phyloP scores from a whole-genome alignment of 768 basidiomycete species.

The Polyporus arcularius region DNA sequence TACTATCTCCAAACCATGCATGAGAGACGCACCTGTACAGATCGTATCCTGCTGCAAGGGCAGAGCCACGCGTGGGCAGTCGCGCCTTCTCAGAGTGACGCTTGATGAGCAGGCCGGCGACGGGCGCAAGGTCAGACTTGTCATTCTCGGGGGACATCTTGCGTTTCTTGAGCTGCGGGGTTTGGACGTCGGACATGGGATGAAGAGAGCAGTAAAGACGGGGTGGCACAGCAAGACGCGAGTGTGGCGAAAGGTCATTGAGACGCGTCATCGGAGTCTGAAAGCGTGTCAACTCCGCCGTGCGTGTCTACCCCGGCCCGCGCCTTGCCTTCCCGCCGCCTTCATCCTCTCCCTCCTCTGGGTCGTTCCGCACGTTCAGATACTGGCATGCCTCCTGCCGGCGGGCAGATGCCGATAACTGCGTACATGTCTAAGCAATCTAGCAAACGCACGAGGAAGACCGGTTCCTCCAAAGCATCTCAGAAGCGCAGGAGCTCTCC shows the following conservation, averaged over 20 bases:
- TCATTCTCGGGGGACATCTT: conserved; percentile 50
- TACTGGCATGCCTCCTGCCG: background rate
- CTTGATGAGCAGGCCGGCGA: conserved; percentile 74
- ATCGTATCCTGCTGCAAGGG: conserved; percentile 92
- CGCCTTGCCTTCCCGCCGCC: too few relatives aligned
- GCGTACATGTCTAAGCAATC: background rate
- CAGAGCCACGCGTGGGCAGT: conserved; percentile 84
- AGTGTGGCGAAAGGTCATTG: conserved; percentile 17
- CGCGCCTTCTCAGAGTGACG: conserved; percentile 79
- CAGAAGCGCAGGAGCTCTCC: background rate
- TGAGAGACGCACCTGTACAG: conserved; percentile 72
- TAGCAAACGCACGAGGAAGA: background rate
- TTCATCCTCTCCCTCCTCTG: conserved; percentile 29
- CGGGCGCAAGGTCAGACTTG: conserved; percentile 36
- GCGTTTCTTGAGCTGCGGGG: conserved; percentile 51
- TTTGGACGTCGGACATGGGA: conserved; percentile 11
- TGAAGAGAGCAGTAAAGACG: background rate
- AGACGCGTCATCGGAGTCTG: conserved; percentile 30
- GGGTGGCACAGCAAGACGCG: conserved; percentile 10
- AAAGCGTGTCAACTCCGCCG: conserved; percentile 44
- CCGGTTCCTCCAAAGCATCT: background rate
- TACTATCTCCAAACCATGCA: background rate
- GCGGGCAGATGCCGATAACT: conserved; percentile 7
- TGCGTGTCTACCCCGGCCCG: too few relatives aligned
- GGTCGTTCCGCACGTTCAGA: background rate